These are phyloP conservation scores for Globisporangium nagaii DNA, from an alignment of 352 stramenopile genomes.

Conservation along the genomic window DNA sequence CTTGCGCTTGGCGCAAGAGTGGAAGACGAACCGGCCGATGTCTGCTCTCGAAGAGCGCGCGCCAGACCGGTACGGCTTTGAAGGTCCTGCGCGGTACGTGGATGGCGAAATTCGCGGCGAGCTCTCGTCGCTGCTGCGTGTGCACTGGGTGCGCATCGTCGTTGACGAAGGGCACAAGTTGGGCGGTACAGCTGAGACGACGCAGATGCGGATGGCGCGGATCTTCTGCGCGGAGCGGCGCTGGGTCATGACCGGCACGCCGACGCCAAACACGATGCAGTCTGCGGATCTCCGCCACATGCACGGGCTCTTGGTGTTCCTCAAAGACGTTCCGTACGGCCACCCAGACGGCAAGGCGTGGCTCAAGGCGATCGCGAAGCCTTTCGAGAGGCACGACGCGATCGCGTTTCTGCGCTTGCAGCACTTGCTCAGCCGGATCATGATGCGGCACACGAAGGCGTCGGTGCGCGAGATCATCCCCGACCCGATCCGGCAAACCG, in stretches of 20 bases:
- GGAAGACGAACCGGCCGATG: conserved; percentile 51
- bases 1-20: conserved; percentile 49
- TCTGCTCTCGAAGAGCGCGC: conserved; percentile 56
- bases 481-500: conserved; percentile 34
- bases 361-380: conserved; percentile 67
- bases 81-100: conserved; percentile 40
- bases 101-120: conserved; percentile 50
- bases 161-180: conserved; percentile 96
- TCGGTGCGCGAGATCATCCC: conserved; percentile 75
- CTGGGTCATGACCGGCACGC: conserved; percentile 98
- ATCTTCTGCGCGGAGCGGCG: conserved; percentile 77
- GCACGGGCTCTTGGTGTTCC: conserved; percentile 87
- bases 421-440: conserved; percentile 85
- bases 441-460: conserved; percentile 94
- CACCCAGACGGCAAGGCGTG: conserved; percentile 62
- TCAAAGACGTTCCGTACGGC: conserved; percentile 87
- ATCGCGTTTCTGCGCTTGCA: conserved; percentile 70
- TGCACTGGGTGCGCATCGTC: conserved; percentile 89
- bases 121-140: conserved; percentile 48
- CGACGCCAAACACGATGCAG: conserved; percentile 87
- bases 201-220: conserved; percentile 80
- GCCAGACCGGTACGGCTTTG: conserved; percentile 68
- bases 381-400: conserved; percentile 58
- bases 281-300: conserved; percentile 86
- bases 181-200: conserved; percentile 50